Evolutionary conservation across 148 eudicot genomes (phyloP).

Genomic region (Amaranthus cruentus): DNA sequence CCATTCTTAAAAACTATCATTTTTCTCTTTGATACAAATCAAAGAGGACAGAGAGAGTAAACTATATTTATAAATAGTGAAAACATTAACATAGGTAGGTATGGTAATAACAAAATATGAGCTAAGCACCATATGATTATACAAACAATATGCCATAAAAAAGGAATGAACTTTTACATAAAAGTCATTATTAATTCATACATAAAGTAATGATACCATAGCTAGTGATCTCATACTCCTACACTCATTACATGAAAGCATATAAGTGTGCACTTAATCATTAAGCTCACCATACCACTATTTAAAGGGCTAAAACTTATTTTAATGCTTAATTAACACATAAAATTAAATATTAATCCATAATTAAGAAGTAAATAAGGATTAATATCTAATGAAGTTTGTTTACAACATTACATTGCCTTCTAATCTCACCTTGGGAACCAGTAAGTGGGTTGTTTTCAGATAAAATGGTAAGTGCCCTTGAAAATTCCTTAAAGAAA

Average conservation of each 20-base stretch:
- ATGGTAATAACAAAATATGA: no score
- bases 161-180: no score
- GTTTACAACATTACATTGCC: conserved; percentile 82
- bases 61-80: no score
- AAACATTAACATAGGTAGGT: no score
- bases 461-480: conserved; percentile 68
- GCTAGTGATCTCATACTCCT: no score
- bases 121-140: no score
- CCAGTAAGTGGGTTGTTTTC: conserved; percentile 97
- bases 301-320: conserved; percentile 20
- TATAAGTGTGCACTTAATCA: conserved; percentile 19
- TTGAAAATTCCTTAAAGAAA: conserved; percentile 74
- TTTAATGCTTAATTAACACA: conserved; percentile 12
- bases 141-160: no score
- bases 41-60: no score
- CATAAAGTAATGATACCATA: no score
- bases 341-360: not conserved
- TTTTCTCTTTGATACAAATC: no score
- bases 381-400: conserved; percentile 48
- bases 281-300: conserved; percentile 21
- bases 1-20: no score
- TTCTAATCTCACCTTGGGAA: conserved; percentile 81
- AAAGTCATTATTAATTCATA: no score
- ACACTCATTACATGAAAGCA: conserved; percentile 15
- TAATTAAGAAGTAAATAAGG: not conserved